phyloP scores from a whole-genome alignment of 2,329 filamentous ascomycete genomes.

The Remersonia thermophila region DNA sequence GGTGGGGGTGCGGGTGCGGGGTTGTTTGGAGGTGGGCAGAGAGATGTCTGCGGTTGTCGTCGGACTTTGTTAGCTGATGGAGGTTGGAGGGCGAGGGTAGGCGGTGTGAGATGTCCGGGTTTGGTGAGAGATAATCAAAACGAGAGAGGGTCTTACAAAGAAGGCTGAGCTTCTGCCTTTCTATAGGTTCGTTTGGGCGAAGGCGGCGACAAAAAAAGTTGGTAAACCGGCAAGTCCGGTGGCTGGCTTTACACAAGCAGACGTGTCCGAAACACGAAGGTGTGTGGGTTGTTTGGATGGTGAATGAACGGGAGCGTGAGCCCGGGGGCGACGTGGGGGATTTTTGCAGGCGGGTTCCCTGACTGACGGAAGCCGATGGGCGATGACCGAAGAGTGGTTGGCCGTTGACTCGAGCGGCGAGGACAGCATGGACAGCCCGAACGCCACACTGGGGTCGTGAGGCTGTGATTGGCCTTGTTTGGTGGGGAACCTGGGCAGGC shows the following conservation, averaged over 20 bases:
- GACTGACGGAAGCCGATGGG: conserved; percentile 21
- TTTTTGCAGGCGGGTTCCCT: conserved; percentile 7
- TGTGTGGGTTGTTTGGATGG: too few species aligned
- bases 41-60: background rate
- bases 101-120: background rate
- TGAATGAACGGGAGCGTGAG: too few species aligned
- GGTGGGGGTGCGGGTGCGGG: too few species aligned
- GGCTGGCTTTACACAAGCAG: background rate
- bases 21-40: conserved; percentile 3
- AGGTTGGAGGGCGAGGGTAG: background rate
- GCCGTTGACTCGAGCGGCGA: conserved; percentile 23
- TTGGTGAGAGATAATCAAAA: background rate
- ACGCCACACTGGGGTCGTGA: conserved; percentile 14
- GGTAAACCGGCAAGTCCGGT: conserved; percentile 3
- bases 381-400: conserved; percentile 17
- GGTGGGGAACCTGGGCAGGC: too few species aligned
- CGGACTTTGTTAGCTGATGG: background rate
- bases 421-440: conserved; percentile 1
- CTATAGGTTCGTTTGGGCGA: background rate
- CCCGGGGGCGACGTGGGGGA: conserved; percentile 4
- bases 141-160: conserved; percentile 1
- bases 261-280: too few species aligned
- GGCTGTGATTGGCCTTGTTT: background rate
- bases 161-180: background rate
- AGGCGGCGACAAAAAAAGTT: conserved; percentile 3